Base-by-base conservation (phyloP, 345 rosid genomes). In the Luvunga scandens region DNA sequence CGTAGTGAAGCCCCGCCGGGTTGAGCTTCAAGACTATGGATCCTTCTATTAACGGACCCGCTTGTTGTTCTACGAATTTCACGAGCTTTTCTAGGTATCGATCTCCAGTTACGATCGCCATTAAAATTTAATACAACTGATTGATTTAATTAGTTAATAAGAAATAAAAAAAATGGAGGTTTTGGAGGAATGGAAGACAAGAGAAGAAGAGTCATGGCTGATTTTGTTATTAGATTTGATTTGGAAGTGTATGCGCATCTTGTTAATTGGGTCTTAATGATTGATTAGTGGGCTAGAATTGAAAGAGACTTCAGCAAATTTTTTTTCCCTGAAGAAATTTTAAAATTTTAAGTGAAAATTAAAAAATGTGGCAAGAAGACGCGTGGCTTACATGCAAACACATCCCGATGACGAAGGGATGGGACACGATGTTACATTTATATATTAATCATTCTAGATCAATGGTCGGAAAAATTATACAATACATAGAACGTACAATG, bases 31-130 rank as follows among this genome's bases (percentile, higher is more conserved):
- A 90, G 45, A 90, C 90, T 59, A 90, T 74, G 62, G 91, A 59
- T 0, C 87, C 94, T 10, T 96, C 99, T 48, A 96, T 82, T 25
- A 96, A 86, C 24, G 87, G 77, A 10, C 89, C 99, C 28, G 97
- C 94, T 9, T 90, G 88, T 5, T 86, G 81, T n/a, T 92, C 97
- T 2, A 96, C 92, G 86, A 96, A 96, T 69, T 83, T 86, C 57
- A 90, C 93, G 38, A 96, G 90, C 75, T 88, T 88, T 75, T 96
- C 98, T 0, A 96, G 76, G 80, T 96, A 96, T 28, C 97, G 97
- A 86, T 96, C 99, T 66, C 99, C 99, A 19, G 98, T 96, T 25
- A 96, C 97, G 87, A 92, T 88, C 85, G 90, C 95, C 98, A 95
- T 95, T 45, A 9, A 21, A n/a, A 28, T 45, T 45, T 45, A 12